These are phyloP conservation scores for Metarhizium guizhouense DNA, from an alignment of 2,329 filamentous ascomycete species.

Conservation along the genomic window DNA sequence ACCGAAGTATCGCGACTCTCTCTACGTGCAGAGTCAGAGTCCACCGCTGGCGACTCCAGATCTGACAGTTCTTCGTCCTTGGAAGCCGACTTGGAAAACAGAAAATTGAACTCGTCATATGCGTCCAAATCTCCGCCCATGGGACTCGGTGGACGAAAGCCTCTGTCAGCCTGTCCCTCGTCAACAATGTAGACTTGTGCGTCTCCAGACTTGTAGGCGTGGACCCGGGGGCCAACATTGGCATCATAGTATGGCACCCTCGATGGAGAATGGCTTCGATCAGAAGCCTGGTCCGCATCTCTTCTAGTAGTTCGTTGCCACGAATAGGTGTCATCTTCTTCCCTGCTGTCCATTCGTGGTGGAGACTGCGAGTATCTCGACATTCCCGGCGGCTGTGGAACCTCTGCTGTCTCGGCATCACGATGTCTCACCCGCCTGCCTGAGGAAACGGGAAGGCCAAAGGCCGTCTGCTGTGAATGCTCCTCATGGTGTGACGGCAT, in stretches of 20 bases:
- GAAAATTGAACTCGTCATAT: conserved; percentile 20
- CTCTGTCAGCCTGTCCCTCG: not conserved
- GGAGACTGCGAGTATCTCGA: not conserved
- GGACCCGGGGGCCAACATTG: not conserved
- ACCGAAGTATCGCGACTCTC: conserved; percentile 6
- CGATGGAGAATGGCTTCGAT: not conserved
- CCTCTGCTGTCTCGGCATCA: not conserved
- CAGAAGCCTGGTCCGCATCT: not conserved
- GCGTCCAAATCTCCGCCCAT: conserved; percentile 18
- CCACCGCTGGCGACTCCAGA: conserved; percentile 17
- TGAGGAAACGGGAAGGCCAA: not conserved
- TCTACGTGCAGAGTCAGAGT: conserved; percentile 12
- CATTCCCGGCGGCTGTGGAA: not conserved
- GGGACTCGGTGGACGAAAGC: conserved; percentile 6
- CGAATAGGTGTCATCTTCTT: not conserved
- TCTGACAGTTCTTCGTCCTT: conserved; percentile 20
- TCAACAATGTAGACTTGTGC: not conserved
- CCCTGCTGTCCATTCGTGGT: not conserved
- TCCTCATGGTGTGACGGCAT: not conserved
- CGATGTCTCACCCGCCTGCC: not conserved
- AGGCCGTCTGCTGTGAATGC: not conserved
- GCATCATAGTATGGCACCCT: not conserved
- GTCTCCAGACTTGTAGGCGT: not conserved
- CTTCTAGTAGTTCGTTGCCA: not conserved
- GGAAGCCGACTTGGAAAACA: conserved; percentile 13